A percentile compares a stretch with the other conserved stretches of the same genome.
These are phyloP conservation scores for Tulasnella sp. DNA, from an alignment of 768 basidiomycete species.

Conservation along the genomic window DNA sequence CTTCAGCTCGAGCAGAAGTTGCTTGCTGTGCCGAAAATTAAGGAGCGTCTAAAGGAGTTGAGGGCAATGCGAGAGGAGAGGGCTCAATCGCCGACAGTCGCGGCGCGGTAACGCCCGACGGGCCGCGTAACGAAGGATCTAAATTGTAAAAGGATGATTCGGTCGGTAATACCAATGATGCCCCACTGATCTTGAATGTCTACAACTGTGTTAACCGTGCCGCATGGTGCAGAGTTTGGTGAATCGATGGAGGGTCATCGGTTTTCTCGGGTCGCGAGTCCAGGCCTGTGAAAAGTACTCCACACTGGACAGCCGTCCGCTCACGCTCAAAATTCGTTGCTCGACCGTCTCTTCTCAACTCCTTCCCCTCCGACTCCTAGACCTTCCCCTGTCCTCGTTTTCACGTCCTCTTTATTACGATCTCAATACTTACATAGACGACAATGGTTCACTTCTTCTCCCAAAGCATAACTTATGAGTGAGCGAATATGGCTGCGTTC, in stretches of 20 bases:
- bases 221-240: too few species aligned
- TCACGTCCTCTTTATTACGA: neutral
- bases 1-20: slow-evolving; percentile 61
- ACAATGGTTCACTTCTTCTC: slow-evolving; percentile 68
- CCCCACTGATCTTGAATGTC: too few species aligned
- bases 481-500: slow-evolving; percentile 28
- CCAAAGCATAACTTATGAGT: slow-evolving; percentile 78
- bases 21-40: slow-evolving; percentile 84
- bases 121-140: too few species aligned
- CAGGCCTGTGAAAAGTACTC: too few species aligned
- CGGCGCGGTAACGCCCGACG: neutral
- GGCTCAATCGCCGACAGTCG: slow-evolving; percentile 12
- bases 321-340: slow-evolving; percentile 10
- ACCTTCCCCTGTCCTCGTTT: neutral
- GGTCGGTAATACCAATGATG: too few species aligned
- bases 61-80: slow-evolving; percentile 30
- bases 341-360: neutral
- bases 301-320: too few species aligned
- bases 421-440: neutral
- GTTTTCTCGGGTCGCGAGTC: too few species aligned
- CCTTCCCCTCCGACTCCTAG: neutral
- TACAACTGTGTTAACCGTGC: too few species aligned
- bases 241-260: too few species aligned
- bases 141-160: too few species aligned
- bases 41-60: slow-evolving; percentile 61